Conservation (phyloP, 768 basidiomycete species). For the Termitomyces bulborhizus region DNA sequence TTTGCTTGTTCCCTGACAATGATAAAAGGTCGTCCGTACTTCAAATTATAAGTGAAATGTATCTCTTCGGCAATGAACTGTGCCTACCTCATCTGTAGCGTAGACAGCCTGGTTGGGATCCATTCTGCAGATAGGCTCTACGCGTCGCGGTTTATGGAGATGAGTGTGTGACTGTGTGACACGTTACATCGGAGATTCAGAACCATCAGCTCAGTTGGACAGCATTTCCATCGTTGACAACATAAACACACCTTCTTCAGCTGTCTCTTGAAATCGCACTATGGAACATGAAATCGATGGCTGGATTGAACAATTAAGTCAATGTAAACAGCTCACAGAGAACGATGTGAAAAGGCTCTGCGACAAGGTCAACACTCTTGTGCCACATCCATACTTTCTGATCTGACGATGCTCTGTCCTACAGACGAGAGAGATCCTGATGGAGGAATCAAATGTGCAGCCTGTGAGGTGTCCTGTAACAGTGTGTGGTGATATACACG, state of each 20-base stretch:
- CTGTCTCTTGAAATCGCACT: slow-evolving; percentile 24
- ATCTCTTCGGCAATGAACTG: background rate
- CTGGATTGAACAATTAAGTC: slow-evolving; percentile 95
- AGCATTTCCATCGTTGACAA: slow-evolving; percentile 27
- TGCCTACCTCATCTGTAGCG: slow-evolving; percentile 74
- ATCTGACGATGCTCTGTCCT: slow-evolving; percentile 15
- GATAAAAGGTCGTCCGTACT: slow-evolving; percentile 97
- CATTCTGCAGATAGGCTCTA: slow-evolving; percentile 21
- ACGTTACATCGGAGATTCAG: slow-evolving; percentile 24
- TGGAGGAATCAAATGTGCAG: slow-evolving; percentile 99
- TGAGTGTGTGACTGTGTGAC: slow-evolving; percentile 28
- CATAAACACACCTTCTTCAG: slow-evolving; percentile 21
- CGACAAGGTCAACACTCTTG: slow-evolving; percentile 72
- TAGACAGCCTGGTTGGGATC: slow-evolving; percentile 63
- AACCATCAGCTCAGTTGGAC: slow-evolving; percentile 20
- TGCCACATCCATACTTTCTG: slow-evolving; percentile 12
- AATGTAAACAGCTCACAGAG: slow-evolving; percentile 96
- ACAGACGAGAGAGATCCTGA: slow-evolving; percentile 95
- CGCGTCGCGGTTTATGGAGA: slow-evolving; percentile 27
- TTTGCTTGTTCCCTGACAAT: slow-evolving; percentile 90
- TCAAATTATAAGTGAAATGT: slow-evolving; percentile 12
- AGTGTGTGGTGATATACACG: slow-evolving; percentile 99
- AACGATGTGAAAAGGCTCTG: slow-evolving; percentile 95
- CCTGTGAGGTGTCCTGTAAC: slow-evolving; percentile 98
- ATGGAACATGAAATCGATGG: slow-evolving; percentile 84